Base-by-base conservation (phyloP, 2,329 filamentous ascomycete species). In the Clarireedia paspali region DNA sequence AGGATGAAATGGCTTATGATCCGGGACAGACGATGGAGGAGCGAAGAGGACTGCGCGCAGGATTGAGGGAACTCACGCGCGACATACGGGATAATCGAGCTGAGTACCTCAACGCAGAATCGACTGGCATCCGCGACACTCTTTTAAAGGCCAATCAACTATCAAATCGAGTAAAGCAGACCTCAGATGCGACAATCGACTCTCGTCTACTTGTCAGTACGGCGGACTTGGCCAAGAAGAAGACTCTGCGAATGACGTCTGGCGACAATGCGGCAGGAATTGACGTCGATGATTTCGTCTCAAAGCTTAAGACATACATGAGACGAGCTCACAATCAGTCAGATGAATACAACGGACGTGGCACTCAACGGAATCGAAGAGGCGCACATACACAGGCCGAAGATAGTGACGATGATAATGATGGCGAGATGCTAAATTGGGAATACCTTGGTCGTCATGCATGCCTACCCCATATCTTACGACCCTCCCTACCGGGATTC, bases 281-380 rank as follows among this genome's bases (percentile, higher is more conserved):
- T 23, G 91, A 97, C 66, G 78, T 95, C 0, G 91, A 97, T 59
- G 89, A 96, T 64, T 95, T 97, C 66, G 83, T 97, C 14, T 88
- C 88, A 0, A 95, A 95, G 71, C 92, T 88, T 70, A 90, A 95
- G 58, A 82, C 81, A 3, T 97, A 88, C 68, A 96, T 97, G 90
- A 83, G 60, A 82, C 23, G 78, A 81, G 38, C 87, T 3, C 75
- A 79, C 6, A 79, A 78, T 10, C 79, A 81, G 78, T 79, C 50
- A 72, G 79, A 81, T 15, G 38, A 39, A 4, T 6, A 78, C 80
- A 45, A 78, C 75, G 68, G 60, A 15, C 45, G 36, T 54, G 64
- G 66, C 52, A 72, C 70, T 2, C 73, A 75, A 60, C 68, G 70
- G 39, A 50, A 17, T 44, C 66, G 69, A 49, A 65, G 72, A 59